Evolutionary conservation across 768 basidiomycete genomes (phyloP), one percentile per base, ranked within the genome.

Genomic region (Boletus rubroflammeus): DNA sequence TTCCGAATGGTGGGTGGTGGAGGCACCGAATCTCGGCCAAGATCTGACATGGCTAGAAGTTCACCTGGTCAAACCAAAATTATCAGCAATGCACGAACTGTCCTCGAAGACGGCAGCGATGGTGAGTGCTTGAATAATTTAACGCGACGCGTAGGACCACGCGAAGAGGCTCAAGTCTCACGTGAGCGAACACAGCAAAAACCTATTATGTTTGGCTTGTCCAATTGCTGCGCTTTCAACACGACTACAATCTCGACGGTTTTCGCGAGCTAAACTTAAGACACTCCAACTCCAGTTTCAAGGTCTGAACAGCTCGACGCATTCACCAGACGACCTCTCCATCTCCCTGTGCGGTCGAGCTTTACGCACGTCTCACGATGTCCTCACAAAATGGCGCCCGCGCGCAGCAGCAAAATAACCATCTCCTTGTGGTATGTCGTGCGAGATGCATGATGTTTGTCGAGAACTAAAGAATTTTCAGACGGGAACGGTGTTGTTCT

Each of bases 401-500:
- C 17, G 50, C 54, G 29, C 71, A 72, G 41, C 68, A 71, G 52
- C 69, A 73, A 50, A 62, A 59, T 21, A 69, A 55, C 28, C 68
- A 51, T 40, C 58, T 73, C 46, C 66, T 68, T 10, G 70, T 73
- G 38, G 70, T 71, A 62, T 54, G 72, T 62, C 42, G 32, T 53
- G 32, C 43, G 6, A 31, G 41, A 13, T 35, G 19, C 29, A 36
- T 54, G 51, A 35, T 47, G 6, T 17, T 23, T 28, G 31, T 57
- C n/a, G 28, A 34, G 5, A 29, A 35, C 56, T 60, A 19, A 62
- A 54, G 46, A 25, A 28, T 9, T 25, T 38, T 50, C 63, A 92
- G 90, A 79, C 73, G 35, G 86, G 81, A 42, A 90, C 90, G 8
- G 89, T 94, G 8, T 67, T 79, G 13, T 95, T 95, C 72, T 95